A percentile compares a stretch with the other conserved stretches of the same genome.
phyloP scores from a whole-genome alignment of 164 flowering plant genomes.

The Stephania cephalantha region DNA sequence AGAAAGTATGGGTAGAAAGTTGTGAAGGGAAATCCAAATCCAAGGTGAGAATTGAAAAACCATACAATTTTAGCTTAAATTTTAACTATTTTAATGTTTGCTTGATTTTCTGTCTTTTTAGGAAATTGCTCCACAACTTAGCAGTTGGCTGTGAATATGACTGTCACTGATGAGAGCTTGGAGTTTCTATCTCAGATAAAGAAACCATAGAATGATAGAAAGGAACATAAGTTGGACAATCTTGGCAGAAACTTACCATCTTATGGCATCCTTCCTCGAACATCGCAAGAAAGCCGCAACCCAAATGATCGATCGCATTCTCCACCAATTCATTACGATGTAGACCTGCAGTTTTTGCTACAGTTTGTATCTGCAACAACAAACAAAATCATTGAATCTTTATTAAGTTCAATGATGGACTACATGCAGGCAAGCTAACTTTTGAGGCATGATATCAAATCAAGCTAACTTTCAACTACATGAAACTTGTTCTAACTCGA shows the following conservation, averaged over 20 bases:
- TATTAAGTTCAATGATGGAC: too few relatives aligned
- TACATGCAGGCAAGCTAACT: too few relatives aligned
- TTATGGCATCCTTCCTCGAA: constrained; percentile 83
- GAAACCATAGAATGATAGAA: neutral
- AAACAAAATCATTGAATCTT: neutral
- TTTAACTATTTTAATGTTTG: too few relatives aligned
- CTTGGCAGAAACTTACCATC: too few relatives aligned
- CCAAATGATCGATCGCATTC: constrained; percentile 85
- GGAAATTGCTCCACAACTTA: too few relatives aligned
- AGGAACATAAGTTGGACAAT: neutral
- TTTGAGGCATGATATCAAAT: too few relatives aligned
- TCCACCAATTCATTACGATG: constrained; percentile 72
- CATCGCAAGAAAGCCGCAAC: constrained; percentile 82
- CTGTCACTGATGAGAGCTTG: too few relatives aligned
- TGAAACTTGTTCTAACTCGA: too few relatives aligned
- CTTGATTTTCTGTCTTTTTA: too few relatives aligned
- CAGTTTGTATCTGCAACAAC: constrained; percentile 49
- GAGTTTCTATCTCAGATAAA: too few relatives aligned
- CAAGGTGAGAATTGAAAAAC: constrained; percentile 40
- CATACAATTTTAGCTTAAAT: neutral
- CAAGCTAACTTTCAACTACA: too few relatives aligned
- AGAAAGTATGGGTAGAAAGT: constrained; percentile 95
- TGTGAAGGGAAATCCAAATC: constrained; percentile 88
- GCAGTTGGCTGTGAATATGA: too few relatives aligned
- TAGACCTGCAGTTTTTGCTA: constrained; percentile 63